Conservation (phyloP, 495 filamentous ascomycete species). For the Terfezia claveryi region DNA sequence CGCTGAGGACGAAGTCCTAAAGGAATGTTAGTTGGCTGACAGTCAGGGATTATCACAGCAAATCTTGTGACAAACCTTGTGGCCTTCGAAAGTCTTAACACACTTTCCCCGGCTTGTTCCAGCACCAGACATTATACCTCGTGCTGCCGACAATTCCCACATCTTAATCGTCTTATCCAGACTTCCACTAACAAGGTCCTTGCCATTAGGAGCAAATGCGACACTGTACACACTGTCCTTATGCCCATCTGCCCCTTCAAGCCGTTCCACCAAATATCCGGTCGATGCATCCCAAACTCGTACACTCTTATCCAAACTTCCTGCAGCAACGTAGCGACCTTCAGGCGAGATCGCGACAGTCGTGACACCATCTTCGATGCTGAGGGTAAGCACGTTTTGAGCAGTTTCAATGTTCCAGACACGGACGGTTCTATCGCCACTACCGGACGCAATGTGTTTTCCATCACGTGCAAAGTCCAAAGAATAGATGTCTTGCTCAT, state of each 20-base stretch:
- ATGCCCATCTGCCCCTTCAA: slow-evolving; percentile 71
- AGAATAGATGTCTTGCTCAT: slow-evolving; percentile 90
- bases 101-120: slow-evolving; percentile 57
- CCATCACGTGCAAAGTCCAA: slow-evolving; percentile 74
- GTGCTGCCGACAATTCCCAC: slow-evolving; percentile 61
- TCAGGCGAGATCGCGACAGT: slow-evolving; percentile 84
- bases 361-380: slow-evolving; percentile 76
- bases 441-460: slow-evolving; percentile 70
- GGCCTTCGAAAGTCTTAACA: slow-evolving; percentile 73
- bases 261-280: slow-evolving; percentile 61
- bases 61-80: slow-evolving; percentile 40
- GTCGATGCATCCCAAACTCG: slow-evolving; percentile 67
- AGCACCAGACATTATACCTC: slow-evolving; percentile 36
- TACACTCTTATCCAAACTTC: slow-evolving; percentile 76
- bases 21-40: too few relatives aligned
- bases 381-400: slow-evolving; percentile 50
- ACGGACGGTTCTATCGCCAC: slow-evolving; percentile 68
- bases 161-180: slow-evolving; percentile 90
- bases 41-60: background rate
- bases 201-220: slow-evolving; percentile 71
- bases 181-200: slow-evolving; percentile 71
- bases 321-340: slow-evolving; percentile 65
- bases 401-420: slow-evolving; percentile 71
- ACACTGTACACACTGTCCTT: slow-evolving; percentile 87
- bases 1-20: slow-evolving; percentile 77